Percentiles rank a stretch among this genome's conserved stretches.
phyloP scores from a whole-genome alignment of 2,329 filamentous ascomycete species.

The Cytospora schulzeri region DNA sequence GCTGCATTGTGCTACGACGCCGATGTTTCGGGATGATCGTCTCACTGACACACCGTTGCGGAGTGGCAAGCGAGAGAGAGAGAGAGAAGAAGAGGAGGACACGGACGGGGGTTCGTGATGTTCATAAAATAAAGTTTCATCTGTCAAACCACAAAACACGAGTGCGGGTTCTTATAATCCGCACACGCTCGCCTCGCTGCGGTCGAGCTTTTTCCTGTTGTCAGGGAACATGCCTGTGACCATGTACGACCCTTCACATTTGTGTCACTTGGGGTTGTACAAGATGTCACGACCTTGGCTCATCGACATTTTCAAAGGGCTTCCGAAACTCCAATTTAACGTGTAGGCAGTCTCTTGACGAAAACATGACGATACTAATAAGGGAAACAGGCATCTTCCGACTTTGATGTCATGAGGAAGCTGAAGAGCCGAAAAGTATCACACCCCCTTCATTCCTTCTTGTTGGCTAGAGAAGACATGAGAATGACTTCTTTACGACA shows the following conservation, averaged over 20 bases:
- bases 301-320: background rate
- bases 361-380: background rate
- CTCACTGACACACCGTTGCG: constrained; percentile 19
- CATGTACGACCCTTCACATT: background rate
- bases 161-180: background rate
- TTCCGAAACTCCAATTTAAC: background rate
- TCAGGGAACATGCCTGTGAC: background rate
- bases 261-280: background rate
- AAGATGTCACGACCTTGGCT: background rate
- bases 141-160: constrained; percentile 5
- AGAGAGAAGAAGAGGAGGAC: too few relatives aligned
- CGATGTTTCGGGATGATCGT: constrained; percentile 23
- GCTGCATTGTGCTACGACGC: constrained; percentile 16
- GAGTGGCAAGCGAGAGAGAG: constrained; percentile 8
- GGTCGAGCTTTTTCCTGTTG: background rate
- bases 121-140: constrained; percentile 17
- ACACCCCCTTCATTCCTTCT: background rate
- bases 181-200: background rate
- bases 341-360: background rate
- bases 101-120: background rate
- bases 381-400: background rate
- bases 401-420: background rate
- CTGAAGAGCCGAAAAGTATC: background rate
- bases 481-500: background rate
- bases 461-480: background rate